Conservation (phyloP, 352 stramenopile genomes). For the Blastocystis sp. region DNA sequence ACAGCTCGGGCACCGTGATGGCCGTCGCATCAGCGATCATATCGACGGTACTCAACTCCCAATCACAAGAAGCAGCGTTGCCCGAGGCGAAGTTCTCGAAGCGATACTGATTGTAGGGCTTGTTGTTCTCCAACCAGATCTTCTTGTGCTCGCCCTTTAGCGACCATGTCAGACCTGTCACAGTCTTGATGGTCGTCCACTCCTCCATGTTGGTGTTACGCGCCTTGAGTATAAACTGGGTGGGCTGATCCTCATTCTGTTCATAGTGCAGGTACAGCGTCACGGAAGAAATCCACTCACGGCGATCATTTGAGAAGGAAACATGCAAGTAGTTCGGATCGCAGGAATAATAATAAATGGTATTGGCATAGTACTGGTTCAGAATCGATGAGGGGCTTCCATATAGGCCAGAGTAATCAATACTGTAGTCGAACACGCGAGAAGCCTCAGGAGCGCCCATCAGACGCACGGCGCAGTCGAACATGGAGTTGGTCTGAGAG, state of each 20-base stretch:
- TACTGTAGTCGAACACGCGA: no score
- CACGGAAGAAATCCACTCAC: constrained; percentile 15
- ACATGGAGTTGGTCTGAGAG: no score
- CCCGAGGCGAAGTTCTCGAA: constrained; percentile 25
- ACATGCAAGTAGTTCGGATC: background rate
- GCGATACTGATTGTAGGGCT: constrained; percentile 1
- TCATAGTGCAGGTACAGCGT: background rate
- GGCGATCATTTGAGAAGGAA: background rate
- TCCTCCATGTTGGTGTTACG: background rate
- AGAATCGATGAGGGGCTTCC: background rate
- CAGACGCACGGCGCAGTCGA: no score
- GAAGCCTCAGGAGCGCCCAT: no score
- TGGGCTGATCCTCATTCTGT: background rate
- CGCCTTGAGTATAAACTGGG: background rate
- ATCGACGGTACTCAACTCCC: background rate
- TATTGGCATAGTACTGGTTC: background rate
- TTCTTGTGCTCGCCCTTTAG: background rate
- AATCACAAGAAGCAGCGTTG: background rate
- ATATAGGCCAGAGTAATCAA: background rate
- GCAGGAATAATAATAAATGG: constrained; percentile 18
- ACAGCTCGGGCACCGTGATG: background rate
- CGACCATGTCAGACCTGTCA: background rate
- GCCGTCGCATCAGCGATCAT: background rate
- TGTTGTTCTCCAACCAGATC: constrained; percentile 37
- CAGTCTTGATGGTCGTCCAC: background rate